Conservation (phyloP, 306 rosid species). For the Glycine tomentella region DNA sequence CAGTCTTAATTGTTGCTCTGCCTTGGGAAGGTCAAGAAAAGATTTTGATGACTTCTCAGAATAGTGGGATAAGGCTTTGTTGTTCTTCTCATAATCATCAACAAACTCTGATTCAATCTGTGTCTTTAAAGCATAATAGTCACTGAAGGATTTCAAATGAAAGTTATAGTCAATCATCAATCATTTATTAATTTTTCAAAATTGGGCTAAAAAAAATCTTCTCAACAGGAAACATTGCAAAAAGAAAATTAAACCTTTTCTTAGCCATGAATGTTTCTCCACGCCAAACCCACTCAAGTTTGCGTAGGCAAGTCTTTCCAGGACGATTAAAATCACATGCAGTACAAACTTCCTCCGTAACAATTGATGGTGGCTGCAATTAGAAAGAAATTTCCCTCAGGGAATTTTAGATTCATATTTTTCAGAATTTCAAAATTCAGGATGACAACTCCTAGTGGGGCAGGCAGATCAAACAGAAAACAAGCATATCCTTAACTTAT, state of each 20-base stretch:
- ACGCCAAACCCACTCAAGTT: slow-evolving; percentile 99
- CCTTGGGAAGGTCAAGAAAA: slow-evolving; percentile 91
- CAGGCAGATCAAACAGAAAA: slow-evolving; percentile 30
- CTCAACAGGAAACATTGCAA: slow-evolving; percentile 29
- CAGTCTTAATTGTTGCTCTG: slow-evolving; percentile 83
- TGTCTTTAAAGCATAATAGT: slow-evolving; percentile 87
- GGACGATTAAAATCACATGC: slow-evolving; percentile 99
- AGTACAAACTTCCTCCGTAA: slow-evolving; percentile 95
- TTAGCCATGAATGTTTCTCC: slow-evolving; percentile 91
- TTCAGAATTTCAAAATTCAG: slow-evolving; percentile 33
- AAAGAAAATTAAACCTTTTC: slow-evolving; percentile 63
- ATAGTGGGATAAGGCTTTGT: slow-evolving; percentile 10
- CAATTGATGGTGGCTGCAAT: slow-evolving; percentile 93
- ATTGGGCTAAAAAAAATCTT: slow-evolving; percentile 23
- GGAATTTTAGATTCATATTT: slow-evolving; percentile 35
- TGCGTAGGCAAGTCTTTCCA: slow-evolving; percentile 91
- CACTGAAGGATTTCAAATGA: slow-evolving; percentile 65
- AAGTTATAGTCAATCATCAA: slow-evolving; percentile 48
- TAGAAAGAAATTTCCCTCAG: slow-evolving; percentile 34
- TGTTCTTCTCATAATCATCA: slow-evolving; percentile 58
- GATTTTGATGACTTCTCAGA: slow-evolving; percentile 67
- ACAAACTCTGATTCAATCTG: slow-evolving; percentile 96
- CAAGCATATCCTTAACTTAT: slow-evolving; percentile 28
- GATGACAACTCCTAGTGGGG: slow-evolving; percentile 24
- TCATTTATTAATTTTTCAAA: slow-evolving; percentile 41